Base-by-base conservation (phyloP, 106 monocot species). In the Allium cepa region DNA sequence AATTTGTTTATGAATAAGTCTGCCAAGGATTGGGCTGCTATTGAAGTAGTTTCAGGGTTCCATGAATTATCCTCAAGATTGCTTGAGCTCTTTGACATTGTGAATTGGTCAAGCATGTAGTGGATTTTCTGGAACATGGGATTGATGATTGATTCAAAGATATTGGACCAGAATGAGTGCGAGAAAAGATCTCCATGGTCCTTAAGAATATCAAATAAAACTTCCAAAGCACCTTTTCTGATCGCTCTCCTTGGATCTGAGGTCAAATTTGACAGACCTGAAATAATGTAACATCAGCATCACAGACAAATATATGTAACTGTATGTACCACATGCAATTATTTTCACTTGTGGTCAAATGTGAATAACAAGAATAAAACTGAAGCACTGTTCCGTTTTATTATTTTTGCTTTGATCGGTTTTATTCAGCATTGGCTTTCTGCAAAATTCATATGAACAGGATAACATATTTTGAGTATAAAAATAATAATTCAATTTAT, bases 111-210 rank as follows among this genome's bases (percentile, higher is more conserved):
- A 73, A 53, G 60, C n/a, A 62, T 69, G 50, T 70, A 57, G 10
- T 13, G 36, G 27, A 50, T 49, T 67, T 69, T 80, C 51, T 60
- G 75, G 73, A 99, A 93, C 76, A 99, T 83, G 18, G 99, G 92
- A 48, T 85, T 81, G 49, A 99, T 81, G 47, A 83, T 86, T 69
- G 87, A 90, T 69, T 87, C 80, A 68, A 99, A 90, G 60, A 93
- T 76, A 69, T 55, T 79, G 49, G 49, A 73, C 93, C 93, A 99
- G 50, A 99, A 90, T 12, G 70, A 61, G 67, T 16, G 28, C 8
- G 99, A 85, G 63, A 99, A 99, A 69, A 99, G 86, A 52, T 81
- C 81, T 16, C 99, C 99, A 71, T 99, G 99, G 63, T 93, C 99
- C 69, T 85, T 90, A n/a, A 99, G 69, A 66, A 99, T 99, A 69